Base-by-base conservation (phyloP, 2,329 filamentous ascomycete species). In the Emericellopsis cladophorae region DNA sequence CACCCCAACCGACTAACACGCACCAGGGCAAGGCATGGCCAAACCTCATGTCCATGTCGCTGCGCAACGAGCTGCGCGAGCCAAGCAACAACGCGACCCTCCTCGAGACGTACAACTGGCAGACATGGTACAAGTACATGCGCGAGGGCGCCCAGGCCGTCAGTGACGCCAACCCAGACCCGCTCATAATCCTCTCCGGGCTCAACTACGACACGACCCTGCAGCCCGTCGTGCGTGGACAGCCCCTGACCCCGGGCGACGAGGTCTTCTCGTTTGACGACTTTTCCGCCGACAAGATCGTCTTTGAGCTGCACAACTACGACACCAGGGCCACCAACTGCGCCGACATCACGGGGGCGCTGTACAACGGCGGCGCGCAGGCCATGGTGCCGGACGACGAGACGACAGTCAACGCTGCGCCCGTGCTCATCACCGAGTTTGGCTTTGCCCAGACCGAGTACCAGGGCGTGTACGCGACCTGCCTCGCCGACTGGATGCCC, bases 271-370 rank as follows among this genome's bases (percentile, higher is more conserved):
- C 49, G 40, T 52, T 59, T 4, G 49, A 49, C 12, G 66, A 72
- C 48, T 78, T 76, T 47, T 46, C 57, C 2, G 56, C 56, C 1
- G 55, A 74, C 49, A 78, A 78, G 57, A 60, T 78, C 0, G 73
- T 75, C 7, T 62, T 78, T 3, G 75, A 79, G 53, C 59, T 79
- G 9, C 75, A 79, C 62, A 77, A 75, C 57, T 79, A 79, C 54
- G 61, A 74, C 44, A 74, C 65, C 47, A 50, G 54, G n/a, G 65
- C 66, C 4, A 61, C 54, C 0, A 65, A 59, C 49, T 79, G 75
- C 53, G 51, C 53, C 8, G 57, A 56, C 8, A 61, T 77, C 11
- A 55, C 62, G 45, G 53, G 57, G 39, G 65, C 65, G 15, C 56
- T 78, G 6, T 65, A 67, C 53, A 60, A 59, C 40, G 63, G 66